Evolutionary conservation across 2,329 filamentous ascomycete species (phyloP), one percentile per base, ranked within the genome.

Genomic region (Cordyceps pruinosa): DNA sequence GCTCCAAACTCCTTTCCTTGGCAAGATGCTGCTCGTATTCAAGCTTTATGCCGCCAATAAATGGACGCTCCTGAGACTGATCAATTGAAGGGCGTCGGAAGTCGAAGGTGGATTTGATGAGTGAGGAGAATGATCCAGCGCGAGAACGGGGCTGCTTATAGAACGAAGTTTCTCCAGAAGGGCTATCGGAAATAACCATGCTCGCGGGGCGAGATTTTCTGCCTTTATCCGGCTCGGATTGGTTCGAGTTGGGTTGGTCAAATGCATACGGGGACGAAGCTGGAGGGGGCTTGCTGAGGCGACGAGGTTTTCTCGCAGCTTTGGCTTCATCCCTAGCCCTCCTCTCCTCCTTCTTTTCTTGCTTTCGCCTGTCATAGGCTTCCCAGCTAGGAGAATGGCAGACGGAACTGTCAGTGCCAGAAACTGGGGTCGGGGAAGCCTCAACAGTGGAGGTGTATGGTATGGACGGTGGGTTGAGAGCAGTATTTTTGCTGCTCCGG

Each of bases 361-460:
- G 79, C 62, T 79, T 82, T 61, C 73, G 77, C 21, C 77, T 75
- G 3, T 75, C 74, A 62, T 81, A 81, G 23, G 79, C 77, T 60
- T 84, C 81, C 83, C 83, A 85, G 56, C 77, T 83, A 2, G 83
- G 83, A 1, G 83, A 85, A 56, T 83, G 80, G 60, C 83, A 86
- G 55, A 84, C 81, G 0, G 71, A 69, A 6, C 62, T 63, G 28
- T 63, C 65, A 21, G 66, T 66, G 10, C 17, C 21, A 17, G 52
- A 56, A 3, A 35, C 26, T 17, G 58, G 49, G 2, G 47, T 41
- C 15, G 52, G 37, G 32, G 47, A 41, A 51, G 52, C 53, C n/a
- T 48, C 47, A 7, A 48, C 47, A 6, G 48, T 57, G n/a, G 58
- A 45, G 46, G 35, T 57, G 26, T 59, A 59, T 35, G 48, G 52